phyloP scores from a whole-genome alignment of 176 grass and related monocot genomes.

The Rhynchospora breviuscula region DNA sequence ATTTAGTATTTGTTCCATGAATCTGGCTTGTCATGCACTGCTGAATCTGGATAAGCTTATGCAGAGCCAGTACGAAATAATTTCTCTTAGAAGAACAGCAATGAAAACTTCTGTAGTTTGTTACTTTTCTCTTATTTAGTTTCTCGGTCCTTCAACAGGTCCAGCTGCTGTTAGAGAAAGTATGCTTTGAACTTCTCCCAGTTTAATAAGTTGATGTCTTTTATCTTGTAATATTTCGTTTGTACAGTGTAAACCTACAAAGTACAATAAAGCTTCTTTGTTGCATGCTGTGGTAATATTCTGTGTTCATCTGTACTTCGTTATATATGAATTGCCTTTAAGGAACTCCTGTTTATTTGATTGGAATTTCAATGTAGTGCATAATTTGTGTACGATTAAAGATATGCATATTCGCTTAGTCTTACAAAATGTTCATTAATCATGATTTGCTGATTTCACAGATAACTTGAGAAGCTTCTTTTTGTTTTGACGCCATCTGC shows the following conservation, averaged over 20 bases:
- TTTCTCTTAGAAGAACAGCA: neutral
- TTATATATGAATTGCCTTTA: neutral
- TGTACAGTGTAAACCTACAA: neutral
- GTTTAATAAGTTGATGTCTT: neutral
- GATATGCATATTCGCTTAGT: neutral
- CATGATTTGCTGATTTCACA: neutral
- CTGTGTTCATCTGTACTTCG: neutral
- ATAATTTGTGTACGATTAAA: neutral
- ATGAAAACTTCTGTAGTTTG: neutral
- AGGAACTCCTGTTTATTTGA: neutral
- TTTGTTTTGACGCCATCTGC: neutral
- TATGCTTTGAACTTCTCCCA: constrained; percentile 14
- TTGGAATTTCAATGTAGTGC: neutral
- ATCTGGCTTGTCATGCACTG: neutral
- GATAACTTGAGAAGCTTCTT: neutral
- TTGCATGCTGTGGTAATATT: neutral
- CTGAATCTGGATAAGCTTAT: neutral
- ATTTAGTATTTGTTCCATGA: no score
- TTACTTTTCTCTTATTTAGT: neutral
- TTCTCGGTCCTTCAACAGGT: neutral
- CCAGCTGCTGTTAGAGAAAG: neutral
- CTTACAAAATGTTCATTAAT: neutral
- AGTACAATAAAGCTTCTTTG: neutral
- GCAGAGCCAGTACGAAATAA: neutral
- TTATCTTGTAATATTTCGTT: neutral